phyloP scores from a whole-genome alignment of 2,329 filamentous ascomycete species.

The Aspergillus sclerotialis region DNA sequence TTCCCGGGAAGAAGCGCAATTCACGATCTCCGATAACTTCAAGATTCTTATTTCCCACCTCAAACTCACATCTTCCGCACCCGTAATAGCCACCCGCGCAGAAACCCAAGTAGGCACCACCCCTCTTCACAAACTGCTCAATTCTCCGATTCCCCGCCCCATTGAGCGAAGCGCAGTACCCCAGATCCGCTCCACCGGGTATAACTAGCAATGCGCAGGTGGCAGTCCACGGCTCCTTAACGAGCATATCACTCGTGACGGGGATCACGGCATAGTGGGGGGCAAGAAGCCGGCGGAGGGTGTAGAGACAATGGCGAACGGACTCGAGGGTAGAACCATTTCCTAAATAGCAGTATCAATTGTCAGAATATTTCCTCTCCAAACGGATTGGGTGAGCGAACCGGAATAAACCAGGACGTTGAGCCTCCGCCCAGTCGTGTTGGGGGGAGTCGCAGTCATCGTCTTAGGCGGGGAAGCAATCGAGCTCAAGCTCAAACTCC shows the following conservation, averaged over 20 bases:
- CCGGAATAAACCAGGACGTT: conserved; percentile 93
- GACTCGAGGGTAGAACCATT: conserved; percentile 81
- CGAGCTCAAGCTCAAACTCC: background rate
- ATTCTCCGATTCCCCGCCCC: conserved; percentile 82
- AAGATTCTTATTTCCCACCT: conserved; percentile 71
- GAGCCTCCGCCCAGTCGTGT: conserved; percentile 59
- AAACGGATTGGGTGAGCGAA: conserved; percentile 36
- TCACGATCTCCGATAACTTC: conserved; percentile 83
- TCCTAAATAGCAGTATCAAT: conserved; percentile 44
- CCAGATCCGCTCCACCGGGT: conserved; percentile 88
- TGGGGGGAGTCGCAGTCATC: conserved; percentile 26
- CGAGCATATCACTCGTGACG: conserved; percentile 66
- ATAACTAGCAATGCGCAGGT: conserved; percentile 86
- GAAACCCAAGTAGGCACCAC: conserved; percentile 81
- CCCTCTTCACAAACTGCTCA: conserved; percentile 73
- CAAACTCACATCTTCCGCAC: conserved; percentile 75
- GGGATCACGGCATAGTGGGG: conserved; percentile 91
- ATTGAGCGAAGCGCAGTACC: conserved; percentile 82
- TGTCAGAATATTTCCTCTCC: conserved; percentile 23
- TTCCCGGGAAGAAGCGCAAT: conserved; percentile 79
- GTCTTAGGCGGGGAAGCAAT: conserved; percentile 15
- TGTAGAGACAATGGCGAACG: conserved; percentile 81
- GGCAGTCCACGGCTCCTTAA: conserved; percentile 85
- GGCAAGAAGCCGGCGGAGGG: conserved; percentile 75
- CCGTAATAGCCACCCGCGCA: conserved; percentile 96